Evolutionary conservation across 768 basidiomycete species (phyloP), one percentile per base, ranked within the genome.

Genomic region (Russula griseocarnosa): DNA sequence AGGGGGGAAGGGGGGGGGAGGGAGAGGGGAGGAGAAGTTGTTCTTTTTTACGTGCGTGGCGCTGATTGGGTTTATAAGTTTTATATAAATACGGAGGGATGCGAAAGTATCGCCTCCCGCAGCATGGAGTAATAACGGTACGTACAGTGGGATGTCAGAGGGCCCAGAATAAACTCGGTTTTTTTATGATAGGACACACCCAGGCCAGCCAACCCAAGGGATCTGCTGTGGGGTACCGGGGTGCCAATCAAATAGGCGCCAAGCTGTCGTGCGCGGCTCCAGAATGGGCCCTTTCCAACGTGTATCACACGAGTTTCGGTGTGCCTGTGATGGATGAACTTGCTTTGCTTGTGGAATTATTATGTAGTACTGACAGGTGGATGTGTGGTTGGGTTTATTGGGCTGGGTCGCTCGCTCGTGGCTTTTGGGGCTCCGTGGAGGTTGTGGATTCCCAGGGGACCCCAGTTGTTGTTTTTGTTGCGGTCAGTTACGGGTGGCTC

Each of bases 301-400:
- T 67, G 67, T 67, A 42, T 30, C 10, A 62, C 67, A 66, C 67
- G 64, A 44, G 60, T 46, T 22, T 40, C 18, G 16, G 38, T 40
- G 26, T 54, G 24, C 22, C 53, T 34, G 52, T 53, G 32, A 34
- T 53, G 32, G 32, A 34, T 34, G 14, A 0, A 40, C 24, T 22
- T 14, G 13, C 14, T 26, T 2, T 28, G 28, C 5, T 2, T 30
- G 30, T 30, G 40, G 40, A 18, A 0, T n/a, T 44, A 57, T 57
- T 57, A 57, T 57, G 42, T 30, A n/a, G n/a, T n/a, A n/a, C n/a
- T n/a, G n/a, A n/a, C n/a, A n/a, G n/a, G n/a, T n/a, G n/a, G n/a
- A n/a, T n/a, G n/a, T n/a, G n/a, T n/a, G n/a, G n/a, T n/a, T n/a
- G n/a, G n/a, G n/a, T n/a, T n/a, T n/a, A n/a, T n/a, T n/a, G n/a